phyloP scores from a whole-genome alignment of 2,329 filamentous ascomycete species.

The Beauveria asiatica region DNA sequence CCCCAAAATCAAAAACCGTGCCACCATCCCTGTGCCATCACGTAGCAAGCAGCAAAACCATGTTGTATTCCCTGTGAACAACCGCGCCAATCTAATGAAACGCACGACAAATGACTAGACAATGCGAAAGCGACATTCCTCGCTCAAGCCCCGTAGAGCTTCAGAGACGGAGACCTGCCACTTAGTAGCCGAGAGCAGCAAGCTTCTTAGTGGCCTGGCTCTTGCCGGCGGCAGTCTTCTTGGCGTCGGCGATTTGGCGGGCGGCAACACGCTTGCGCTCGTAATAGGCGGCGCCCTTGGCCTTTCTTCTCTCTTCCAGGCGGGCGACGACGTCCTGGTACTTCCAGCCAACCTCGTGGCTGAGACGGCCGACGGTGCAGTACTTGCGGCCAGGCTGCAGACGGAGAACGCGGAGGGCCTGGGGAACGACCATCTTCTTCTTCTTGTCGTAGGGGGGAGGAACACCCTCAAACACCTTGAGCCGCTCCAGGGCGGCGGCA shows the following conservation, averaged over 20 bases:
- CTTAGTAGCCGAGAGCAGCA: slow-evolving; percentile 11
- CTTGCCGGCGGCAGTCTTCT: slow-evolving; percentile 85
- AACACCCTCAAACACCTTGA: slow-evolving; percentile 99
- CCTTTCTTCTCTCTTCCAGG: slow-evolving; percentile 99
- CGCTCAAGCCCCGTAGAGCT: neutral
- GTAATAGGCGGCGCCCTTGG: slow-evolving; percentile 98
- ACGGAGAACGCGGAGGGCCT: slow-evolving; percentile 91
- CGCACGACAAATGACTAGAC: slow-evolving; percentile 39
- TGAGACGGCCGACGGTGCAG: slow-evolving; percentile 97
- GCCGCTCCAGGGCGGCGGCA: slow-evolving; percentile 90
- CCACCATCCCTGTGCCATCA: neutral
- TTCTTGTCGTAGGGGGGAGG: slow-evolving; percentile 99
- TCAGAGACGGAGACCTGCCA: neutral
- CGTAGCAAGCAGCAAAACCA: slow-evolving; percentile 27
- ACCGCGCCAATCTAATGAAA: slow-evolving; percentile 48
- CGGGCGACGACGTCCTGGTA: slow-evolving; percentile 99
- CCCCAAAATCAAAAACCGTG: neutral
- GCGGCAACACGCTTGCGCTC: slow-evolving; percentile 97
- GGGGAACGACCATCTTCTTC: slow-evolving; percentile 99
- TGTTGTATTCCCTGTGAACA: slow-evolving; percentile 40
- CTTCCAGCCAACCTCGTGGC: slow-evolving; percentile 99
- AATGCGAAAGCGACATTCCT: slow-evolving; percentile 23
- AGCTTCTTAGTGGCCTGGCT: slow-evolving; percentile 61
- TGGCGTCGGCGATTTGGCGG: slow-evolving; percentile 83
- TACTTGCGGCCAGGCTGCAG: slow-evolving; percentile 99